These are phyloP conservation scores for Cercophora sp. DNA, from an alignment of 495 filamentous ascomycete genomes.

Conservation along the genomic window DNA sequence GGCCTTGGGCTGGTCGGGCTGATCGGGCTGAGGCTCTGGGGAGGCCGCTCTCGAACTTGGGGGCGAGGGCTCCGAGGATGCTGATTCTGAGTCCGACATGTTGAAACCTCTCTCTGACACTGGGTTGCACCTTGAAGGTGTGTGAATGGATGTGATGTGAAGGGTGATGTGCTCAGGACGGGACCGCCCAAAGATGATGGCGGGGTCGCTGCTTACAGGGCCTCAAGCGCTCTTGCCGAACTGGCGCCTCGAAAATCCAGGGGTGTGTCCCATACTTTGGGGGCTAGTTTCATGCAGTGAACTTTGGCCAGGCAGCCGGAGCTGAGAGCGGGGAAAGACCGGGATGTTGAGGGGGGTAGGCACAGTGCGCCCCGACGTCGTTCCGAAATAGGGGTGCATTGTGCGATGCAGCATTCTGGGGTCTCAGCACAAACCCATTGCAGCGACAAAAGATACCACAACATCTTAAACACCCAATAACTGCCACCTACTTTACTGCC, in stretches of 20 bases:
- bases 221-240: neutral
- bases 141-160: neutral
- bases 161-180: neutral
- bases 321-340: neutral
- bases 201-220: neutral
- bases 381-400: no score
- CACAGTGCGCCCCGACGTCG: neutral
- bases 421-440: neutral
- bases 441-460: neutral
- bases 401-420: neutral
- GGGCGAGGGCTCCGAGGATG: constrained; percentile 2
- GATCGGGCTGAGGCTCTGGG: neutral
- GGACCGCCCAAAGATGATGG: neutral
- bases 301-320: neutral
- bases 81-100: constrained; percentile 8
- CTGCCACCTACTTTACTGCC: no score
- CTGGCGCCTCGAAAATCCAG: neutral
- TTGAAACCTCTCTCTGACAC: neutral
- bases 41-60: constrained; percentile 1
- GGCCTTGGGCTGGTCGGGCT: neutral
- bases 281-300: neutral
- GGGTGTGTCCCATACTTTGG: neutral
- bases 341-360: neutral
- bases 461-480: no score
- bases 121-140: neutral